Conservation (phyloP, 139 green algal species). For the Chlorella sp. region DNA sequence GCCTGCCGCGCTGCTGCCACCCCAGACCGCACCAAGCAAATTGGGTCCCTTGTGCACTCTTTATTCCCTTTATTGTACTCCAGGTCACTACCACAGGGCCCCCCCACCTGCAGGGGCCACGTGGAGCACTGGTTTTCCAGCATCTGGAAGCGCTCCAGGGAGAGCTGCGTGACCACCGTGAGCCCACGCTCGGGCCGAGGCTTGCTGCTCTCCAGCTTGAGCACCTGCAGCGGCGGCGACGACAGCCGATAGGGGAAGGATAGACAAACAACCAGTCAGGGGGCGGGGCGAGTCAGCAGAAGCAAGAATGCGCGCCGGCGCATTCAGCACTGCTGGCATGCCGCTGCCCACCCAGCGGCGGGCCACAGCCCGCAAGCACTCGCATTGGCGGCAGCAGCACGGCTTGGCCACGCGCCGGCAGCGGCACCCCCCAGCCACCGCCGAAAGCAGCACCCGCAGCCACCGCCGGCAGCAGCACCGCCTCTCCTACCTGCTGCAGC, state of each 20-base stretch:
- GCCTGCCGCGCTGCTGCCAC: no score
- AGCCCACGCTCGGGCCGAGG: slow-evolving; percentile 24
- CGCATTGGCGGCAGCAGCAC: no score
- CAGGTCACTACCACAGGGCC: no score
- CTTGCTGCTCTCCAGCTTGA: slow-evolving; percentile 35
- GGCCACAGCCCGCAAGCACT: no score
- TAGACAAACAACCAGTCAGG: background rate
- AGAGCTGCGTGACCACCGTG: slow-evolving; percentile 49
- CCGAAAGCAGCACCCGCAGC: background rate
- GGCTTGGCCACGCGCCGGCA: no score
- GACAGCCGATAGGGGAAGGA: background rate
- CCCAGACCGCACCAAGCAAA: no score
- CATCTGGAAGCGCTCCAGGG: slow-evolving; percentile 46
- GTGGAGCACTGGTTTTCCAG: slow-evolving; percentile 46
- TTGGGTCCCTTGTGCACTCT: no score
- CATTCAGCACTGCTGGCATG: no score
- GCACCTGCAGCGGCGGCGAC: background rate
- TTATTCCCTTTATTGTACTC: no score
- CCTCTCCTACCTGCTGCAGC: background rate
- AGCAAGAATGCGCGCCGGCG: no score
- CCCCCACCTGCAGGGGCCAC: slow-evolving; percentile 25
- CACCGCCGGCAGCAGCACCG: background rate
- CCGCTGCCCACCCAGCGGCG: no score
- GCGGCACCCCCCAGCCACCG: no score
- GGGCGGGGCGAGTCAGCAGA: background rate